phyloP scores from a whole-genome alignment of 75 land plant species.

The Sequoiadendron giganteum region DNA sequence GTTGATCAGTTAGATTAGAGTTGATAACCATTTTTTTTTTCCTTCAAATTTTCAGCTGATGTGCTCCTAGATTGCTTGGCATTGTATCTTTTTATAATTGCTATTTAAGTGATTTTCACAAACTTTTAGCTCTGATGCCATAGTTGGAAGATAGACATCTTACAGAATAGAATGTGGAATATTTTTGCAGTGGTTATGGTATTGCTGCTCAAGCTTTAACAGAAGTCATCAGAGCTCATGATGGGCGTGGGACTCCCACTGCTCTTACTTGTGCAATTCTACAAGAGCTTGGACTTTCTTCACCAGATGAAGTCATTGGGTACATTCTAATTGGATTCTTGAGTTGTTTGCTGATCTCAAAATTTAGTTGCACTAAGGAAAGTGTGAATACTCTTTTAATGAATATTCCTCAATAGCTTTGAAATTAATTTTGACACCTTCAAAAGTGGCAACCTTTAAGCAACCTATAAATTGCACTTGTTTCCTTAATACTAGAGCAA shows the following conservation, averaged over 20 bases:
- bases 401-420: not conserved
- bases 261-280: constrained; percentile 60
- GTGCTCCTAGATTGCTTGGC: not conserved
- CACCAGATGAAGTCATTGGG: constrained; percentile 76
- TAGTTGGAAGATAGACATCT: not conserved
- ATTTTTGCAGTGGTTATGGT: constrained; percentile 82
- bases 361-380: not conserved
- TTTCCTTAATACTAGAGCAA: not conserved
- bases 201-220: constrained; percentile 92
- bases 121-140: not conserved
- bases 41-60: not conserved
- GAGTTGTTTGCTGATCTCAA: constrained; percentile 5
- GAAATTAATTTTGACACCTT: not conserved
- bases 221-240: constrained; percentile 77
- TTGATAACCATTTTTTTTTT: not conserved
- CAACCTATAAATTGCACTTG: not conserved
- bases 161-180: not conserved
- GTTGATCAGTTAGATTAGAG: not conserved
- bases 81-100: not conserved
- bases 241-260: constrained; percentile 91
- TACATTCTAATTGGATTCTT: constrained; percentile 13
- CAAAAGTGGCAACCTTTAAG: not conserved
- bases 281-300: constrained; percentile 50
- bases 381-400: not conserved
- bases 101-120: not conserved